Evolutionary conservation across 2,329 filamentous ascomycete species (phyloP), one percentile per base, ranked within the genome.

Genomic region (Fusarium setosum): DNA sequence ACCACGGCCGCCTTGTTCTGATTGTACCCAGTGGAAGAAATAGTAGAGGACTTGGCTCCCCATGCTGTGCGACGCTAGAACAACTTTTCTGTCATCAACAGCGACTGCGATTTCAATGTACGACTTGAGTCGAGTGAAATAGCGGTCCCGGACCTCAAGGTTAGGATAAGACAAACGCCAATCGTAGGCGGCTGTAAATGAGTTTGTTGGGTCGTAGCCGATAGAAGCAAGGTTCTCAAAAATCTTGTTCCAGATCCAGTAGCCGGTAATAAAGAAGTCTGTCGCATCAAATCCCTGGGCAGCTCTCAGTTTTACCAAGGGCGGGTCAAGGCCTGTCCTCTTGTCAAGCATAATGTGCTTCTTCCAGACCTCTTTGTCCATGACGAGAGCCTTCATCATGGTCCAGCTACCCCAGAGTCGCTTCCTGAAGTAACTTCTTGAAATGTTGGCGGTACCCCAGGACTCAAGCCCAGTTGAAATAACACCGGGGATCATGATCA

Each of bases 191-290:
- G 89, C 89, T 0, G 88, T 91, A 71, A 86, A 91, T 4, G 88
- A 89, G 71, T 89, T 91, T 29, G 87, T 90, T 21, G 96, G 95
- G 74, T 99, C 96, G 76, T 99, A 99, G 13, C 96, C 96, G 59
- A 99, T 92, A 0, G 94, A 96, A 0, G 96, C 96, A 50, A 99
- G 83, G 73, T 99, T 99, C 80, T 99, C 96, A 48, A 99, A 84
- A 61, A 99, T 97, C 80, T 98, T 98, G 80, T 93, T 97, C 94
- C 94, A 97, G 61, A 99, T 98, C 96, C 96, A 99, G 80, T 99
- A 99, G 10, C 89, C 89, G 0, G 89, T 91, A 63, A 92, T 91
- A 78, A 96, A 96, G 81, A 99, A 99, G 79, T 99, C 96, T 11
- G 96, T 94, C 3, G 96, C 96, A 78, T 99, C 96, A 72, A 99